Evolutionary conservation across 2,329 filamentous ascomycete species (phyloP).

Genomic region (Paecilomyces fulvus): DNA sequence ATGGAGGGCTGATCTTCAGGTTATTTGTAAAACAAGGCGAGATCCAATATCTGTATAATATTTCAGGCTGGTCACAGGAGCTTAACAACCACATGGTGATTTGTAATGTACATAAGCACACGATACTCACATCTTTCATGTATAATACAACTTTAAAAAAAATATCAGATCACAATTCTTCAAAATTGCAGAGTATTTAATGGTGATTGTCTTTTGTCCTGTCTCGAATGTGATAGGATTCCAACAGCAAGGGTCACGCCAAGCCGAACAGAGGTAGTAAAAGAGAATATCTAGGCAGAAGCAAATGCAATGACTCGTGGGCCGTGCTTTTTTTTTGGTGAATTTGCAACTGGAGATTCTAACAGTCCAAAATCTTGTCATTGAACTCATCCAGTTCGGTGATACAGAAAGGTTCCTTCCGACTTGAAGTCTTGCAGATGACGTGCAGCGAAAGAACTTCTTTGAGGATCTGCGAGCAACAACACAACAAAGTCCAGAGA

Average conservation of each 20-base stretch:
- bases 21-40: background rate
- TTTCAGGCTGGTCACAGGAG: background rate
- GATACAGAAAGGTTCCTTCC: background rate
- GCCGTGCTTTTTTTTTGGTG: no score
- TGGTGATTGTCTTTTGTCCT: background rate
- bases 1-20: conserved; percentile 18
- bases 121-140: background rate
- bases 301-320: background rate
- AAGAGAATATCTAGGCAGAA: background rate
- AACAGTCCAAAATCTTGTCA: background rate
- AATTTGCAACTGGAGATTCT: background rate
- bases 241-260: background rate
- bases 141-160: background rate
- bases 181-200: background rate
- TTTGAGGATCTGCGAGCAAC: background rate
- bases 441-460: background rate
- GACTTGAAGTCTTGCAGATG: no score
- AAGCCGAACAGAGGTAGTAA: background rate
- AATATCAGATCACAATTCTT: background rate
- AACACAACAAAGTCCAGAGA: background rate
- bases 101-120: background rate
- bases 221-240: background rate
- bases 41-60: background rate
- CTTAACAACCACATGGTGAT: background rate
- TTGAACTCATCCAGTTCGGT: background rate